Evolutionary conservation across 257 asterid species (phyloP), one percentile per base, ranked within the genome.

Genomic region (Capsicum rhomboideum): DNA sequence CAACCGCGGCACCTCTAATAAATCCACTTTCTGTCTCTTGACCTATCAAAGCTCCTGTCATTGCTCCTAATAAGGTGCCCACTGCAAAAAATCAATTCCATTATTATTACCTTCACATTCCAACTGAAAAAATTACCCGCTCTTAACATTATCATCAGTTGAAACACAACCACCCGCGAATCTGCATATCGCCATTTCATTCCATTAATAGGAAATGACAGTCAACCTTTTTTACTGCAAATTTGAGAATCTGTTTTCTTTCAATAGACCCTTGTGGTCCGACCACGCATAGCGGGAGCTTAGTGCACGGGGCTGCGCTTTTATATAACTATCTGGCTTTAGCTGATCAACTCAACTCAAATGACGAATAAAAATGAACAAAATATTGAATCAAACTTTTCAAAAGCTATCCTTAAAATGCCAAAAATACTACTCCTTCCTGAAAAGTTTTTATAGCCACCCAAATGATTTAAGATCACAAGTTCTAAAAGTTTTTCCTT

Each of bases 1-100:
- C 87, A 7, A 85, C 85, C 0, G 87, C 87, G 26, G 87, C 88
- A 46, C 88, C 88, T 78, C 88, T 63, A 40, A 86, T 55, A 28
- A 86, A 86, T 52, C 88, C 88, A 52, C 88, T 86, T 59, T 86
- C 88, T 0, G 88, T 83, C 28, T 86, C 88, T 81, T 86, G 85
- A 50, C 88, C 84, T 56, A 82, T 82, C 75, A 85, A 85, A 85
- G 87, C 87, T 50, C 87, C 87, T 21, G 87, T 85, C 83, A 85
- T 6, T 81, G 87, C 87, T 82, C 87, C 87, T 75, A 85, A 85
- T 50, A 85, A 82, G n/a, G 85, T 85, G 16, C 87, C 87, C 74
- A 85, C 87, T 85, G 87, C 85, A 82, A 46, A 6, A 2, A 21
- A 55, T 14, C 50, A 37, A 80, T 40, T 40, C 72, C 18, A 3